Percentiles rank a stretch among this genome's conserved stretches.
phyloP scores from a whole-genome alignment of 148 eudicot genomes.

The Oxyria digyna region DNA sequence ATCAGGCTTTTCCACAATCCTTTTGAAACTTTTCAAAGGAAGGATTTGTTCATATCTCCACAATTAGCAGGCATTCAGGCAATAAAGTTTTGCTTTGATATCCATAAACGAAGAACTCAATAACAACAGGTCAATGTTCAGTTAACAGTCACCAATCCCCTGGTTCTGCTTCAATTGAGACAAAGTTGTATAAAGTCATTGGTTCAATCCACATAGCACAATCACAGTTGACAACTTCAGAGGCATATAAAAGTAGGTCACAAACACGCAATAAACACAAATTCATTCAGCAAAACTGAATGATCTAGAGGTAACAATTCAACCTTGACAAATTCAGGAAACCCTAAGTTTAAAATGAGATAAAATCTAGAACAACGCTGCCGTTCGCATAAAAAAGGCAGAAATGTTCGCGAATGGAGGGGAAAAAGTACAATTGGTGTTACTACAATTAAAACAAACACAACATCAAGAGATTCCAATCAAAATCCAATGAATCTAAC shows the following conservation, averaged over 20 bases:
- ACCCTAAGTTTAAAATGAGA: background rate
- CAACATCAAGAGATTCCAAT: background rate
- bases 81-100: background rate
- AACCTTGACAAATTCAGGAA: background rate
- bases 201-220: background rate
- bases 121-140: background rate
- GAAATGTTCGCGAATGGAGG: background rate
- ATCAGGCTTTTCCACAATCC: background rate
- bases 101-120: background rate
- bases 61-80: background rate
- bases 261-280: background rate
- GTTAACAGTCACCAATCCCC: background rate
- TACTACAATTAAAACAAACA: background rate
- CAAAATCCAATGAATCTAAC: background rate
- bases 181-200: background rate
- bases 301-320: background rate
- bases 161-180: background rate
- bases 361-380: background rate
- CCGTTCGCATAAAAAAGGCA: background rate
- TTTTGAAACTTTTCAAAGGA: background rate
- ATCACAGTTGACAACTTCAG: background rate
- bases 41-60: background rate
- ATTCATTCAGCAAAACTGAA: background rate
- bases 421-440: background rate
- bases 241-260: background rate